phyloP scores from a whole-genome alignment of 73 alveolate species.

The Paramecium sonneborni region DNA sequence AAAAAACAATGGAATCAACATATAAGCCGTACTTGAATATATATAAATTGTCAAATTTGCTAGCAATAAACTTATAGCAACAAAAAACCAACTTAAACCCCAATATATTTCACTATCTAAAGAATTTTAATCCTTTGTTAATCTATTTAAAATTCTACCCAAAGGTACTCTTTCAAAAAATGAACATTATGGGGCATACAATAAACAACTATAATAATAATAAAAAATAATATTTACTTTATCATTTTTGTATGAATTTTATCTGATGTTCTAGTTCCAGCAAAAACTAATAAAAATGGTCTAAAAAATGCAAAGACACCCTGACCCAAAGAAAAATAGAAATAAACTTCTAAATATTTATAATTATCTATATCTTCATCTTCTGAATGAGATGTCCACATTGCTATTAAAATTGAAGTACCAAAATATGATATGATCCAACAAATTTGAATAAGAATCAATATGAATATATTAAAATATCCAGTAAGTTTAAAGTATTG shows the following conservation, averaged over 20 bases:
- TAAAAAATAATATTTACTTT: neutral
- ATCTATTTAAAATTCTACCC: conserved; percentile 93
- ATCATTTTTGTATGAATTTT: conserved; percentile 73
- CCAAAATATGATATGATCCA: conserved; percentile 58
- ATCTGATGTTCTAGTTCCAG: conserved; percentile 21
- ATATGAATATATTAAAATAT: neutral
- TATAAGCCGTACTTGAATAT: conserved; percentile 58
- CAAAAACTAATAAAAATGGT: neutral
- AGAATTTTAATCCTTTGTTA: conserved; percentile 83
- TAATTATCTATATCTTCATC: conserved; percentile 25
- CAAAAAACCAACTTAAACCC: conserved; percentile 44
- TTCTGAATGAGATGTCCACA: conserved; percentile 30
- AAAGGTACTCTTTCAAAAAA: conserved; percentile 96
- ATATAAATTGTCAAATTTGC: conserved; percentile 22
- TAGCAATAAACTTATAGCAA: neutral
- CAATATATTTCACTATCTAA: conserved; percentile 67
- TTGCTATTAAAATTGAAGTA: conserved; percentile 20
- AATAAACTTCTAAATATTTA: conserved; percentile 45
- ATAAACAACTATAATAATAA: conserved; percentile 2
- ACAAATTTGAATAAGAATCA: neutral
- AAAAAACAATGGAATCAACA: conserved; percentile 33
- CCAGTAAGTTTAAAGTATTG: conserved; percentile 58
- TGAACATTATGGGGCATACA: conserved; percentile 91
- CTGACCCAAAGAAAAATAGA: conserved; percentile 49
- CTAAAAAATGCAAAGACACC: conserved; percentile 60